phyloP scores from a whole-genome alignment of 2,329 filamentous ascomycete species.

The Aspergillus tamarii region DNA sequence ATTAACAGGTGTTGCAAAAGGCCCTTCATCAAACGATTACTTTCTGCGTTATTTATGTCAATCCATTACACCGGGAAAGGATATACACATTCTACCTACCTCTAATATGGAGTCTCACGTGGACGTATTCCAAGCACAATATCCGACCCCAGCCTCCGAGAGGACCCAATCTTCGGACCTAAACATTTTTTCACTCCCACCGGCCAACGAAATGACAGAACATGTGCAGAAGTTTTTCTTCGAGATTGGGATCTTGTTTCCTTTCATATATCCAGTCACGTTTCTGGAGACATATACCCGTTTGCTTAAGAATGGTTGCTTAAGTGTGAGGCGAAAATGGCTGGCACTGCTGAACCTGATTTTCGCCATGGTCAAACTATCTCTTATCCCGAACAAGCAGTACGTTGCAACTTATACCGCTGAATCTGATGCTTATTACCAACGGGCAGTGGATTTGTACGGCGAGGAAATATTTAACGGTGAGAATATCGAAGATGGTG shows the following conservation, averaged over 20 bases:
- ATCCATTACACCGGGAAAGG: neutral
- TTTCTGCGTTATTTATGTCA: neutral
- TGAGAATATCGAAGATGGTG: neutral
- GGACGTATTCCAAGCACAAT: neutral
- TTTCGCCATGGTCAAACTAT: conserved; percentile 26
- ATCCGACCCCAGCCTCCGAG: neutral
- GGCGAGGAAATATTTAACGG: neutral
- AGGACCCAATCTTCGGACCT: conserved; percentile 16
- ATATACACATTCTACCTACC: neutral
- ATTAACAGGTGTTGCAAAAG: neutral
- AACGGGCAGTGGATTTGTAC: neutral
- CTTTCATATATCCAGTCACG: conserved; percentile 31
- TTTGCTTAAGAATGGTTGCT: conserved; percentile 24
- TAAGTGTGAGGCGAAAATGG: conserved; percentile 32
- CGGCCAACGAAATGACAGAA: conserved; percentile 14
- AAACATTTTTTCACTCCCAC: conserved; percentile 24
- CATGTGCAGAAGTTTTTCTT: conserved; percentile 27
- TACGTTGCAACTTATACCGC: neutral
- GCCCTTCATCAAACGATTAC: neutral
- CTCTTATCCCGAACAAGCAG: neutral
- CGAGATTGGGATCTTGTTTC: conserved; percentile 33
- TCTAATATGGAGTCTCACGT: neutral
- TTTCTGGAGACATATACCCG: conserved; percentile 32
- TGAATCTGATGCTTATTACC: neutral
- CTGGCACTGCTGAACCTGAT: conserved; percentile 37